Base-by-base conservation (phyloP, 306 rosid species). In the Lagenaria siceraria region DNA sequence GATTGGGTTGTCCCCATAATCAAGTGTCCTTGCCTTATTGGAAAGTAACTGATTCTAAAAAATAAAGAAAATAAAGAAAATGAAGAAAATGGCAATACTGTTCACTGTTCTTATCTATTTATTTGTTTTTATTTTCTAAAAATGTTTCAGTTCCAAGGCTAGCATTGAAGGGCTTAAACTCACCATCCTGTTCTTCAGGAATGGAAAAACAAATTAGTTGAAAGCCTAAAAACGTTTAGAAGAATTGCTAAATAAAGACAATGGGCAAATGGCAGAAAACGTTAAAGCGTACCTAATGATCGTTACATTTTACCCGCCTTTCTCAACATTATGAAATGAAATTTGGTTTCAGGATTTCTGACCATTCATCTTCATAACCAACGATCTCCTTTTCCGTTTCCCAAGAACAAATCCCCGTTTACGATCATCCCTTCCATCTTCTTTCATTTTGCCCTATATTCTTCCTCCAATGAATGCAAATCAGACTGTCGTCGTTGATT, bases 221-320 rank as follows among this genome's bases (percentile, higher is more conserved):
- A 73, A 18, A 31, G 2, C 25, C 72, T 64, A 73, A 52, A 73
- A 49, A 73, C 27, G 46, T 73, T 19, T 31, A 19, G 62, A 73
- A 19, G 46, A 73, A 29, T 51, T 73, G 46, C 77, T 52, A 73
- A 73, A 73, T 73, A 49, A 73, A 73, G 77, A 51, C 19, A 1
- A 42, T 13, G 2, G 21, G 75, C 22, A 24, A n/a, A 43, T 42
- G 74, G 19, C 74, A 35, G 74, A 68, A 42, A 21, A 40, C 19
- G 53, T 71, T 46, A 72, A 56, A 55, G 53, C 40, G n/a, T 52
- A 54, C 66, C 68, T 40, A 55, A 56, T 71, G 82, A 48, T 75
- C 62, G 62, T 42, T 52, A 69, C 55, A 14, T 36, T 9, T 27
- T 46, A 77, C 46, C 80, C 51, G 48, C 27, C 72, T n/a, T 79